Conservation (phyloP, 345 rosid genomes). For the Geranium brycei region DNA sequence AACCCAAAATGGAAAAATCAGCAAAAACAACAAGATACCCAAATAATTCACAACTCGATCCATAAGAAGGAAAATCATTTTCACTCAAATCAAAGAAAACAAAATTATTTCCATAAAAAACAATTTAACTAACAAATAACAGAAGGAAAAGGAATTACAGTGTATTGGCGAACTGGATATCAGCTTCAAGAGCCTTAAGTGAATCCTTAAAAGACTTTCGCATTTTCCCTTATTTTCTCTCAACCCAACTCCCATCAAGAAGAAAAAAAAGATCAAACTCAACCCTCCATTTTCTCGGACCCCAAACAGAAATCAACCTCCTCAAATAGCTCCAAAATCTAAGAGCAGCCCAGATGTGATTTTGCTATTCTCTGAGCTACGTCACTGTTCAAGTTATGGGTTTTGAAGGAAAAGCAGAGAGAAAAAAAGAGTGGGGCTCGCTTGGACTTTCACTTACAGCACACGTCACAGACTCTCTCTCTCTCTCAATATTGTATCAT, state of each 20-base stretch:
- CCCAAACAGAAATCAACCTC: constrained; percentile 9
- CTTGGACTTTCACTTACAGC: constrained; percentile 50
- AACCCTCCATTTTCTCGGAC: constrained; percentile 2
- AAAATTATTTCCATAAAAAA: neutral
- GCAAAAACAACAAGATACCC: neutral
- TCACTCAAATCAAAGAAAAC: neutral
- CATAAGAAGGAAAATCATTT: neutral
- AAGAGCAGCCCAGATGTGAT: neutral
- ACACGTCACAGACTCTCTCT: constrained; percentile 42
- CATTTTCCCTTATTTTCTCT: constrained; percentile 29
- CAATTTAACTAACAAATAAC: neutral
- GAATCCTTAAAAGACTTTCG: constrained; percentile 92
- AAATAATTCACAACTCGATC: no score
- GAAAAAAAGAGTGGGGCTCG: constrained; percentile 5
- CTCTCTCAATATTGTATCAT: neutral
- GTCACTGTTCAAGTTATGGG: neutral
- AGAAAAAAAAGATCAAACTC: constrained; percentile 12
- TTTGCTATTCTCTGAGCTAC: neutral
- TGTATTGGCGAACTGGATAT: constrained; percentile 93
- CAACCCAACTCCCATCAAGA: constrained; percentile 14
- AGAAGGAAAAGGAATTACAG: constrained; percentile 37
- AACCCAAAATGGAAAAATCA: neutral
- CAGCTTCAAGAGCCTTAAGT: constrained; percentile 94
- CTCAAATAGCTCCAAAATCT: neutral
- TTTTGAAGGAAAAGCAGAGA: neutral